Conservation (phyloP, 176 grass and related monocot species). For the Eleusine coracana region DNA sequence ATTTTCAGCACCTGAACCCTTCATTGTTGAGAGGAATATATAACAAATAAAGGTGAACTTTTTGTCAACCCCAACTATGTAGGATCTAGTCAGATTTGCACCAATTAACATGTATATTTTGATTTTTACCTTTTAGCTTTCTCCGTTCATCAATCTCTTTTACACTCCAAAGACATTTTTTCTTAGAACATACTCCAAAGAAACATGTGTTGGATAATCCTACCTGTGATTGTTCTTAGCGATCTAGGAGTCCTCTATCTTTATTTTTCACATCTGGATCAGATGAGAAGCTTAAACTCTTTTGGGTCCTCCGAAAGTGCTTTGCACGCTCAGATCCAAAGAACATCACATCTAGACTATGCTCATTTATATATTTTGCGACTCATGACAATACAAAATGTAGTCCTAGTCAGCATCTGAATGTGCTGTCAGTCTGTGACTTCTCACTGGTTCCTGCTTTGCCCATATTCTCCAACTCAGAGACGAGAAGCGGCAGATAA, state of each 20-base stretch:
- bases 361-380: neutral
- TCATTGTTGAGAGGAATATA: neutral
- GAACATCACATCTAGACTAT: neutral
- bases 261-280: neutral
- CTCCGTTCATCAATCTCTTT: constrained; percentile 1
- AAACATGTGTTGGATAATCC: neutral
- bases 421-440: constrained; percentile 27
- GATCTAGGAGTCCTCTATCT: neutral
- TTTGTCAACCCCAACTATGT: neutral
- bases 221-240: neutral
- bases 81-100: neutral
- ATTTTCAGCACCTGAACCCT: neutral
- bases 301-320: neutral
- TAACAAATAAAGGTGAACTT: neutral
- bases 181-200: neutral
- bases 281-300: neutral
- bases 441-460: constrained; percentile 17
- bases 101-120: neutral
- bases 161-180: neutral
- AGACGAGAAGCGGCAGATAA: neutral
- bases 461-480: neutral
- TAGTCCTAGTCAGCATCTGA: constrained; percentile 16
- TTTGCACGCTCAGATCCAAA: constrained; percentile 6
- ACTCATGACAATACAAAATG: neutral
- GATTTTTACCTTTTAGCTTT: neutral